Conservation (phyloP, 768 basidiomycete species). For the Psilocybe cyanescens region DNA sequence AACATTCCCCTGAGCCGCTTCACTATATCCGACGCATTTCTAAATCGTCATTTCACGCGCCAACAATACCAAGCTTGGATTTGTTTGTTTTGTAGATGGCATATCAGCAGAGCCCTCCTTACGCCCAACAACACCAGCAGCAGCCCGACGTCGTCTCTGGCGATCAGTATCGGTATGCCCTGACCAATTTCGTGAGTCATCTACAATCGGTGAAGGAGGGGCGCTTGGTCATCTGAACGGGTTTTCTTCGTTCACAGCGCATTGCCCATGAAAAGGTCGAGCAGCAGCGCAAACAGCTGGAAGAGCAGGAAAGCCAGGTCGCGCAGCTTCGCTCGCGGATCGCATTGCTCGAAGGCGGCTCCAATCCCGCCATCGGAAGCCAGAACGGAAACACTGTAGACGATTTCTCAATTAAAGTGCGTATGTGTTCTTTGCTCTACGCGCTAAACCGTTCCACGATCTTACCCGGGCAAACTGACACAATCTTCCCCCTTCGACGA, state of each 20-base stretch:
- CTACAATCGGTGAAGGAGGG: too few species aligned
- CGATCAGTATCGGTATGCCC: constrained; percentile 82
- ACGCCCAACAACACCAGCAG: constrained; percentile 31
- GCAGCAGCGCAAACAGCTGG: constrained; percentile 75
- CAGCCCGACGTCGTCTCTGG: constrained; percentile 47
- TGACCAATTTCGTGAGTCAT: constrained; percentile 75
- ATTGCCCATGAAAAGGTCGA: constrained; percentile 92
- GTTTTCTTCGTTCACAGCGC: constrained; percentile 45
- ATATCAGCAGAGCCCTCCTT: constrained; percentile 30
- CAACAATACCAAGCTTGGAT: not conserved
- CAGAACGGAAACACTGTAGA: constrained; percentile 72
- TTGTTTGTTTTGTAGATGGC: constrained; percentile 19
- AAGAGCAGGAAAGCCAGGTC: constrained; percentile 84
- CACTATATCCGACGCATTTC: not conserved
- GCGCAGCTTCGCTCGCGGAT: constrained; percentile 75
- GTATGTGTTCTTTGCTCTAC: not conserved
- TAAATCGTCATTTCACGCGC: not conserved
- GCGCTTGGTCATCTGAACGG: too few species aligned
- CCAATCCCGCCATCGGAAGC: constrained; percentile 40
- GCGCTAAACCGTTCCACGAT: not conserved
- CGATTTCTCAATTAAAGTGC: constrained; percentile 87
- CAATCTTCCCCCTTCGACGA: constrained; percentile 9
- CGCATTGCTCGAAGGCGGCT: constrained; percentile 70
- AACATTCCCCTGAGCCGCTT: not conserved
- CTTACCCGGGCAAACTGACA: constrained; percentile 12